A percentile compares a stretch with the other conserved stretches of the same genome.
Evolutionary conservation across 2,329 filamentous ascomycete genomes (phyloP).

Genomic region (Aphanocladium album): DNA sequence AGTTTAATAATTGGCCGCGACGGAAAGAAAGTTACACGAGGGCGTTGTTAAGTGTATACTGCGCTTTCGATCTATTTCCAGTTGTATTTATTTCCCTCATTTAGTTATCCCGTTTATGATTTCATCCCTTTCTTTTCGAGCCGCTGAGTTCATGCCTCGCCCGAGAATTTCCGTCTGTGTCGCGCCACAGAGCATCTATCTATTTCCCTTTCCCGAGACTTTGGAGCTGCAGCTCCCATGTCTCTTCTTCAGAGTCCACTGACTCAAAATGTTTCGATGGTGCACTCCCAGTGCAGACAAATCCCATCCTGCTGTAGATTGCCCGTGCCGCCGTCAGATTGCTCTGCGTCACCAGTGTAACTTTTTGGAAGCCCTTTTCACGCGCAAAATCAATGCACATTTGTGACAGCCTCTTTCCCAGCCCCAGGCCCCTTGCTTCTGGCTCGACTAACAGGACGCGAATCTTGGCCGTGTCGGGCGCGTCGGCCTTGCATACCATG

Average conservation of each 20-base stretch:
- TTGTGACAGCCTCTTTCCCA: conserved; percentile 16
- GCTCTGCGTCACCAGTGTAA: conserved; percentile 19
- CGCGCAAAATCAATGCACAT: conserved; percentile 18
- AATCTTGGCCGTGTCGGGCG: conserved; percentile 18
- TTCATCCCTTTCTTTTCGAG: too few species aligned
- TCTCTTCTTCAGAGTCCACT: conserved; percentile 7
- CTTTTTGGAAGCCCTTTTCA: conserved; percentile 15
- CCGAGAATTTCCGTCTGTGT: too few species aligned
- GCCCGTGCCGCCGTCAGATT: conserved; percentile 16
- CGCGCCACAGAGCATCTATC: too few species aligned
- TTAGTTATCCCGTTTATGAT: too few species aligned
- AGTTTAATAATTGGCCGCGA: too few species aligned
- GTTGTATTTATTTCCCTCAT: too few species aligned
- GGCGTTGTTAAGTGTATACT: too few species aligned
- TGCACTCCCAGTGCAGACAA: conserved; percentile 3
- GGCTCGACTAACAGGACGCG: conserved; percentile 23
- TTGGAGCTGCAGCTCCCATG: conserved; percentile 14
- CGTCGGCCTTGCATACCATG: conserved; percentile 18
- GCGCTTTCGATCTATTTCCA: too few species aligned
- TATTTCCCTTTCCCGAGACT: neutral
- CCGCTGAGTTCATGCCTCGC: too few species aligned
- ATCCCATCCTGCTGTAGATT: conserved; percentile 19
- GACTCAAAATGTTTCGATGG: neutral
- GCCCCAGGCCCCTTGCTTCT: conserved; percentile 17
- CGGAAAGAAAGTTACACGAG: too few species aligned